Conservation (phyloP, 352 stramenopile genomes). For the Phytophthora pluvialis region DNA sequence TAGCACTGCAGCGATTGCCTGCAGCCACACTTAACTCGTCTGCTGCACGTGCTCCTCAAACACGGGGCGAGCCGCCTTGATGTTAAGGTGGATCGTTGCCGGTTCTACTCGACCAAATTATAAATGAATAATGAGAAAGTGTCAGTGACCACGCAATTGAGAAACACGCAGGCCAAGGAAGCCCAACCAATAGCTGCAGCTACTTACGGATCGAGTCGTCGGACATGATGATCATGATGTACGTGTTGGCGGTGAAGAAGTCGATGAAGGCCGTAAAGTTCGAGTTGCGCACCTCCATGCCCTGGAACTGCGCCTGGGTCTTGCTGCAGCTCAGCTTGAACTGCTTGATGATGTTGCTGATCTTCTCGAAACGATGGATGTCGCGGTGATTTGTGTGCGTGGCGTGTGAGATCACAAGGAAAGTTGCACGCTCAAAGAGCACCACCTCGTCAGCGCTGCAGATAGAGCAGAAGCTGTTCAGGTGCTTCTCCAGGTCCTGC, state of each 20-base stretch:
- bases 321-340: slow-evolving; percentile 99
- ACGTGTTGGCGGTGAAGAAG: slow-evolving; percentile 98
- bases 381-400: slow-evolving; percentile 93
- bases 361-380: slow-evolving; percentile 99
- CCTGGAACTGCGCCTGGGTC: slow-evolving; percentile 97
- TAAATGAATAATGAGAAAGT: neutral
- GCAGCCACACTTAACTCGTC: slow-evolving; percentile 59
- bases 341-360: slow-evolving; percentile 99
- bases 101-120: slow-evolving; percentile 63
- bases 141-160: slow-evolving; percentile 1
- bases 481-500: slow-evolving; percentile 94
- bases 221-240: slow-evolving; percentile 99
- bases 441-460: slow-evolving; percentile 97
- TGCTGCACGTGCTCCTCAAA: slow-evolving; percentile 98
- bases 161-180: too few species aligned
- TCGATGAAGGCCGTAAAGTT: slow-evolving; percentile 99
- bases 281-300: slow-evolving; percentile 96
- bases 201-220: slow-evolving; percentile 87
- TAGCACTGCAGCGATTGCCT: neutral
- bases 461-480: slow-evolving; percentile 97
- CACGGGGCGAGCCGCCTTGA: slow-evolving; percentile 94
- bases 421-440: slow-evolving; percentile 98
- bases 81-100: slow-evolving; percentile 96
- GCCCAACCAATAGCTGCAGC: too few species aligned
- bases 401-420: slow-evolving; percentile 98